Percentiles rank a stretch among this genome's conserved stretches.
Conservation (phyloP, 163 green algal genomes). For the Chlorella variabilis region DNA sequence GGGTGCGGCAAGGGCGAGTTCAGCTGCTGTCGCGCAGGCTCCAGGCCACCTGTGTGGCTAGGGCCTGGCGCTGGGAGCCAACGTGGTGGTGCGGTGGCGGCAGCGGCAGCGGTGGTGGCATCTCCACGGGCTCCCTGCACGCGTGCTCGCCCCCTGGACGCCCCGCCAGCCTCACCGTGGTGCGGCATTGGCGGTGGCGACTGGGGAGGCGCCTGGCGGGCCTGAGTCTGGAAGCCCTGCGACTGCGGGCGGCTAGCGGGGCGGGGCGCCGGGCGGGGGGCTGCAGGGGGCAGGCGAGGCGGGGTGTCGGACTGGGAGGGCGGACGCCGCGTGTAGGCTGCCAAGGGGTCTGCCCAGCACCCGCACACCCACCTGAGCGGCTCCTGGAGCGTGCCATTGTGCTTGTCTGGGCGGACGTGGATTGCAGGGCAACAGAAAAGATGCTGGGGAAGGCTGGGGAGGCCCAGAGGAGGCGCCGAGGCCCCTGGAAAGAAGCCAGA, state of each 20-base stretch:
- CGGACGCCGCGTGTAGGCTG: not conserved
- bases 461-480: too few species aligned
- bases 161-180: conserved; percentile 18
- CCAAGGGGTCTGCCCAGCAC: too few species aligned
- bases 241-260: conserved; percentile 1
- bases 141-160: too few species aligned
- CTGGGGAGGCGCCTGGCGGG: not conserved
- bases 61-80: too few species aligned
- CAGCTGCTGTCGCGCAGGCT: not conserved
- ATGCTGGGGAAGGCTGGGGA: not conserved
- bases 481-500: too few species aligned
- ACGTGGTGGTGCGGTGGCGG: too few species aligned
- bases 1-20: too few species aligned
- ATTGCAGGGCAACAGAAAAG: too few species aligned
- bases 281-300: not conserved
- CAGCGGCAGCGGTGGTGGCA: too few species aligned
- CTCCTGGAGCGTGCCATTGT: not conserved
- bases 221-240: conserved; percentile 1
- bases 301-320: not conserved
- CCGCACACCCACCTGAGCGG: not conserved
- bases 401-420: not conserved
- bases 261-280: conserved; percentile 20
- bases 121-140: too few species aligned
- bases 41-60: too few species aligned
- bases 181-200: conserved; percentile 25